Percentiles rank a stretch among this genome's conserved stretches.
These are phyloP conservation scores for Yarrowia sp. DNA, from an alignment of 805 yeast species.

Conservation along the genomic window DNA sequence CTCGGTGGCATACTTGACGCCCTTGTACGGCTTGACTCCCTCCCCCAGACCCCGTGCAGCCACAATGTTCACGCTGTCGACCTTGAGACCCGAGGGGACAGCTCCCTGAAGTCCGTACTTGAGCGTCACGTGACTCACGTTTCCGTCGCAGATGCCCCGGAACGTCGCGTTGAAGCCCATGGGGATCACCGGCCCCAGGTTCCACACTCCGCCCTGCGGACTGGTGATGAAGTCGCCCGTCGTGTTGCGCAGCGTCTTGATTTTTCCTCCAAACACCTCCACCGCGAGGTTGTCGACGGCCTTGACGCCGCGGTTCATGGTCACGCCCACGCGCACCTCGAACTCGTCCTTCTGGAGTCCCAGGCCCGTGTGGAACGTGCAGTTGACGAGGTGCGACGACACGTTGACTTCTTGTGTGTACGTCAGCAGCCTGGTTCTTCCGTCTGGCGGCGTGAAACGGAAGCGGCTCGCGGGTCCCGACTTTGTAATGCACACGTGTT, in stretches of 20 bases:
- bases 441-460: constrained; percentile 87
- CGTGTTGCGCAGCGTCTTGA: constrained; percentile 63
- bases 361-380: constrained; percentile 53
- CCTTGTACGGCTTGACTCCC: constrained; percentile 77
- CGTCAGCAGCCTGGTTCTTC: constrained; percentile 57
- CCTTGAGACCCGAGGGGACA: constrained; percentile 72
- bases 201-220: constrained; percentile 66
- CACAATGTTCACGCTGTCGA: constrained; percentile 59
- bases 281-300: constrained; percentile 49
- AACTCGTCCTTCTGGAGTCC: constrained; percentile 58
- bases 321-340: constrained; percentile 55
- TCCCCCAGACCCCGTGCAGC: constrained; percentile 59
- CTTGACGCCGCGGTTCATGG: constrained; percentile 47
- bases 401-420: constrained; percentile 51
- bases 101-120: constrained; percentile 62
- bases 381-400: constrained; percentile 51
- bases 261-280: constrained; percentile 41
- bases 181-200: constrained; percentile 54
- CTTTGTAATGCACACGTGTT: constrained; percentile 57
- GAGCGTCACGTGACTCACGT: constrained; percentile 46
- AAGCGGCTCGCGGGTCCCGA: not conserved
- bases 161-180: constrained; percentile 68
- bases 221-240: constrained; percentile 69
- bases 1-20: constrained; percentile 75
- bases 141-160: constrained; percentile 42